Evolutionary conservation across 371 early-diverging fungal species (phyloP).

Genomic region (Syncephalastrum contaminatum): DNA sequence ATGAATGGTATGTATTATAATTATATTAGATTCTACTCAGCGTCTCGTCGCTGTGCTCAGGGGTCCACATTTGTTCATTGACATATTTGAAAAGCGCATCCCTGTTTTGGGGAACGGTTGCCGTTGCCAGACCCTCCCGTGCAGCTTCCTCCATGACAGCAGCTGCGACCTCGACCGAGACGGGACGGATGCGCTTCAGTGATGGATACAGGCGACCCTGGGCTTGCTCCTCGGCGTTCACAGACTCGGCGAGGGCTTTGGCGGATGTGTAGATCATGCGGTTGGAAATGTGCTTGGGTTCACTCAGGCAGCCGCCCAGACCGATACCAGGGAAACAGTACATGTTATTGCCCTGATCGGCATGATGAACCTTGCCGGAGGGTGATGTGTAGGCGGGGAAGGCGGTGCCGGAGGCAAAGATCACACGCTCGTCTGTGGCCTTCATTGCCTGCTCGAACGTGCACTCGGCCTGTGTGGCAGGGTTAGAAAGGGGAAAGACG

Average conservation of each 20-base stretch:
- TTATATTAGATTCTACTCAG: background rate
- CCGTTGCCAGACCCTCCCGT: constrained; percentile 50
- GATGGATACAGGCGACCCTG: constrained; percentile 79
- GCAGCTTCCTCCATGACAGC: constrained; percentile 70
- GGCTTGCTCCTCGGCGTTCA: constrained; percentile 64
- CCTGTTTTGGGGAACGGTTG: constrained; percentile 14
- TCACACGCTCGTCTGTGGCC: constrained; percentile 75
- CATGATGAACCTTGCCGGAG: constrained; percentile 50
- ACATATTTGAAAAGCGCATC: constrained; percentile 8
- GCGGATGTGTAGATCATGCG: constrained; percentile 78
- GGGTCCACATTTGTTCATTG: constrained; percentile 7
- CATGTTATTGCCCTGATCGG: constrained; percentile 89
- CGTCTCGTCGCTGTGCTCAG: constrained; percentile 1
- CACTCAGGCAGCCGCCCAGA: constrained; percentile 74
- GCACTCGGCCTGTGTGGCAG: constrained; percentile 87
- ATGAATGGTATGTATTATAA: background rate
- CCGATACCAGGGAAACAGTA: constrained; percentile 92
- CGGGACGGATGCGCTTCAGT: constrained; percentile 79
- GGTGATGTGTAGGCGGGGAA: constrained; percentile 79
- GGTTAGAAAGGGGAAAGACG: constrained; percentile 93
- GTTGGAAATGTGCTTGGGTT: constrained; percentile 69
- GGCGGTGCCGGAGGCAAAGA: constrained; percentile 95
- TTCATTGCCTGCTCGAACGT: constrained; percentile 88
- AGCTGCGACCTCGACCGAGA: constrained; percentile 72
- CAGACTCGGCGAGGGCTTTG: constrained; percentile 72